These are phyloP conservation scores for Chaetoscypha palmicola DNA, from an alignment of 2,329 filamentous ascomycete species.

Conservation along the genomic window DNA sequence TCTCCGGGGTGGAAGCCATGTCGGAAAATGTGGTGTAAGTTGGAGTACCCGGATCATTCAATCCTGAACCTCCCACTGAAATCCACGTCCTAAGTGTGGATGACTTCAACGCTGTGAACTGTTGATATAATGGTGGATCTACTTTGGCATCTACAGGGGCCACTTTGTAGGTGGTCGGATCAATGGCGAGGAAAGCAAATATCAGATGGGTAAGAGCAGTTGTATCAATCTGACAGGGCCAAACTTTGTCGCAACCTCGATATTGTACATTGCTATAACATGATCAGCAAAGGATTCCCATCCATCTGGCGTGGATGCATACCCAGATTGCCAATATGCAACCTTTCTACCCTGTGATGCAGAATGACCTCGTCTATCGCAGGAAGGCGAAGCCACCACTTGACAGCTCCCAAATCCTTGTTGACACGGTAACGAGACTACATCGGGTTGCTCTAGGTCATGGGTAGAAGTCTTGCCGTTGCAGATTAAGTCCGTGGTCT, in stretches of 20 bases:
- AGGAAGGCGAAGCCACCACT: constrained; percentile 22
- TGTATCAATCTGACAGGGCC: constrained; percentile 31
- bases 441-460: neutral
- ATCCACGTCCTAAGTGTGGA: constrained; percentile 31
- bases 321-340: constrained; percentile 33
- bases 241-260: constrained; percentile 29
- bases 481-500: constrained; percentile 13
- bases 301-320: too few species aligned
- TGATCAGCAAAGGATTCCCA: constrained; percentile 10
- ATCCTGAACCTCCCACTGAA: constrained; percentile 34
- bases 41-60: constrained; percentile 28
- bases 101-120: constrained; percentile 31
- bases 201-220: constrained; percentile 31
- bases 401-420: constrained; percentile 32
- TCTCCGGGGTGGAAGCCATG: constrained; percentile 22
- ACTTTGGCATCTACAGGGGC: constrained; percentile 24
- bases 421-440: constrained; percentile 31
- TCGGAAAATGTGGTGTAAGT: constrained; percentile 27
- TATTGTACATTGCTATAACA: constrained; percentile 11
- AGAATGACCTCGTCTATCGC: constrained; percentile 18
- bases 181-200: constrained; percentile 38
- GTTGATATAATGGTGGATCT: constrained; percentile 16
- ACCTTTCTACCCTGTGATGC: constrained; percentile 28
- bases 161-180: constrained; percentile 30
- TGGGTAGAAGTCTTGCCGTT: constrained; percentile 4